Evolutionary conservation across 106 monocot genomes (phyloP).

Genomic region (Acorus gramineus): DNA sequence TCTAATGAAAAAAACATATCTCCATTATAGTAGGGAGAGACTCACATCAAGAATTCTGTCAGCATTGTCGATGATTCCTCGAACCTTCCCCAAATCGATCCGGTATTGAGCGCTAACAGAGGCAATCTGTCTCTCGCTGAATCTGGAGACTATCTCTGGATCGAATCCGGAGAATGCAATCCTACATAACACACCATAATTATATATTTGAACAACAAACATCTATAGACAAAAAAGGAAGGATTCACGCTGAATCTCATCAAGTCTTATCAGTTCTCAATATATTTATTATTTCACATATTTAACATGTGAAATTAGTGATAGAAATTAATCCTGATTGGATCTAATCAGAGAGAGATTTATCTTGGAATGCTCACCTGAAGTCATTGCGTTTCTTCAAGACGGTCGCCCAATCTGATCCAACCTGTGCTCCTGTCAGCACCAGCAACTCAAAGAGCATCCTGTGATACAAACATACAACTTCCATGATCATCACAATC

Average conservation of each 20-base stretch:
- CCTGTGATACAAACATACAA: not conserved
- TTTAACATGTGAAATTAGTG: no score
- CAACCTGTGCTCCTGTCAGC: slow-evolving; percentile 16
- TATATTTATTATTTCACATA: no score
- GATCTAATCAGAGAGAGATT: no score
- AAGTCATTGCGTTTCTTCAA: slow-evolving; percentile 16
- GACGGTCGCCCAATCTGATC: slow-evolving; percentile 11
- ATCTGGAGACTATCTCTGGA: slow-evolving; percentile 34
- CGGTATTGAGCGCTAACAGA: slow-evolving; percentile 34
- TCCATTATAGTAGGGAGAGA: no score
- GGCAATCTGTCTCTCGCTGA: slow-evolving; percentile 43
- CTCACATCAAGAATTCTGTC: slow-evolving; percentile 50
- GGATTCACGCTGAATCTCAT: no score
- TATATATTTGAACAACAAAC: no score
- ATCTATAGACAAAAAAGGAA: no score
- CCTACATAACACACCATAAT: slow-evolving; percentile 10
- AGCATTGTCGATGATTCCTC: slow-evolving; percentile 50
- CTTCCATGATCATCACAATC: not conserved
- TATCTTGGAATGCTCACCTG: not conserved
- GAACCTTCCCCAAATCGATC: slow-evolving; percentile 43
- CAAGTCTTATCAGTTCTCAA: no score
- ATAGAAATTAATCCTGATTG: no score
- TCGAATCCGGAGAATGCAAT: slow-evolving; percentile 56
- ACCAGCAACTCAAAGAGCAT: slow-evolving; percentile 18
- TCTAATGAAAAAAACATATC: no score